A percentile compares a stretch with the other conserved stretches of the same genome.
These are phyloP conservation scores for Eutrema yunnanense DNA, from an alignment of 345 rosid species.

Conservation along the genomic window DNA sequence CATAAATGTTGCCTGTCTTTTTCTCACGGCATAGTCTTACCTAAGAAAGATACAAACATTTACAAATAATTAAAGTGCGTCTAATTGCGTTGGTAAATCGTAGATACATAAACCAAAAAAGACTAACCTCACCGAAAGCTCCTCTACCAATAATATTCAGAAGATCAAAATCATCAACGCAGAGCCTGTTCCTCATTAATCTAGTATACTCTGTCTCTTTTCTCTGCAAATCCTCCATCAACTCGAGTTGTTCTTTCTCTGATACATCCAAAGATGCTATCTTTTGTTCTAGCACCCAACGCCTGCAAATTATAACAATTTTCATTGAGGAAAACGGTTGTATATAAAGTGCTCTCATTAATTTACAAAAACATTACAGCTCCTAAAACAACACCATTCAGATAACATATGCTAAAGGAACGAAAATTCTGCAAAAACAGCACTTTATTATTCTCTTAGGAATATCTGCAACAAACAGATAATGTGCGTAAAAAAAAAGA, in stretches of 20 bases:
- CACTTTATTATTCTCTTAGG: background rate
- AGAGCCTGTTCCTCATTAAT: constrained; percentile 74
- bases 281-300: constrained; percentile 54
- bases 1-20: constrained; percentile 72
- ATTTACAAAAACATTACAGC: constrained; percentile 6
- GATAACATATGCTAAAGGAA: background rate
- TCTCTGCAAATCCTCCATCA: constrained; percentile 74
- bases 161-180: constrained; percentile 82
- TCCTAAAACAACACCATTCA: constrained; percentile 14
- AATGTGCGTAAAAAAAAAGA: background rate
- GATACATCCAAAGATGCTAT: constrained; percentile 67
- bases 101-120: background rate
- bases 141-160: constrained; percentile 84
- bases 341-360: background rate
- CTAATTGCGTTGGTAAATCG: background rate
- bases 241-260: constrained; percentile 63
- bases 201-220: constrained; percentile 85
- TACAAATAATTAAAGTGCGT: background rate
- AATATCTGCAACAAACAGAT: constrained; percentile 12
- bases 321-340: background rate
- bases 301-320: constrained; percentile 38
- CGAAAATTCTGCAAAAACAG: background rate
- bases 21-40: constrained; percentile 84
- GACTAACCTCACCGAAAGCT: constrained; percentile 91
- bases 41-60: constrained; percentile 34